Base-by-base conservation (phyloP, 208 protist species). In the Leishmania tarentolae region DNA sequence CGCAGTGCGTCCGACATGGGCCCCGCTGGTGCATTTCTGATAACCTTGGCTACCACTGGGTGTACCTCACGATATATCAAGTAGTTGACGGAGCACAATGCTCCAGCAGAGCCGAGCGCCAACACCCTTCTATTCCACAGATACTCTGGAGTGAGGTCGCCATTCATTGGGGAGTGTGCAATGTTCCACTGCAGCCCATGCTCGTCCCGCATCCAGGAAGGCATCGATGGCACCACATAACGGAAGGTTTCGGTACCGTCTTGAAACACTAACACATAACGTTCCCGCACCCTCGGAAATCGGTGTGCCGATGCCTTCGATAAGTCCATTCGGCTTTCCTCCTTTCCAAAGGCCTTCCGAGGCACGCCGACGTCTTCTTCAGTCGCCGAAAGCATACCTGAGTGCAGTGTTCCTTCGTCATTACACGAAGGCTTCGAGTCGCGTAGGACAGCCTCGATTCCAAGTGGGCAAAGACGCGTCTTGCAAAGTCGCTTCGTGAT, bases 1-100 rank as follows among this genome's bases (percentile, higher is more conserved):
- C 81, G 74, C 75, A 84, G 75, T 71, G 17, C 37, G 15, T 79
- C 75, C 31, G 81, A 80, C 81, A 80, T 78, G 8, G 75, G 75
- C 0, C 81, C 75, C 21, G 21, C 13, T 52, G 81, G 75, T 17
- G 75, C 75, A 24, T 57, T 75, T 2, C 44, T 40, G 3, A 84
- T 72, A 13, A 47, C 81, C 17, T 80, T 79, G 21, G 81, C 73
- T 42, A 82, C 79, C n/a, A 69, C 47, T 13, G 79, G 79, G 3
- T 57, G 79, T 1, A 83, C 46, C 9, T 71, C 56, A 40, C 73
- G 47, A 44, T 74, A 78, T 15, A 75, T 28, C 24, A 78, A 13
- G 40, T 59, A 78, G 50, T 40, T 59, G 3, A 72, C 17, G 9
- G 47, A 40, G 57, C 53, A 46, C 2, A 83, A 40, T 5, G 63